phyloP scores from a whole-genome alignment of 352 stramenopile species.

The Phytopythium sindhum region DNA sequence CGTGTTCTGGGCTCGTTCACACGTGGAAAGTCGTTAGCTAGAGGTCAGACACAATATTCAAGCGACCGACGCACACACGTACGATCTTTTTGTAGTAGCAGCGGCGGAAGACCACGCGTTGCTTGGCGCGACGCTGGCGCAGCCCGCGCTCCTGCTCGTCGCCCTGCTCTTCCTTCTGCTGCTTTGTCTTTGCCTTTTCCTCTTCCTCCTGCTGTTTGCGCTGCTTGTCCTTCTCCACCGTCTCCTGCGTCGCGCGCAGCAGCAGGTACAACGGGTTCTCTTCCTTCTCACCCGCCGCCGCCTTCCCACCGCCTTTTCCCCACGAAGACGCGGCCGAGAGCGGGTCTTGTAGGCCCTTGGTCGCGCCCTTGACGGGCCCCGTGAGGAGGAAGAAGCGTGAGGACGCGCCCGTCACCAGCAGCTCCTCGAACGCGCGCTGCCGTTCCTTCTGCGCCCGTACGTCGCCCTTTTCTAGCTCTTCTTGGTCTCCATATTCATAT shows the following conservation, averaged over 20 bases:
- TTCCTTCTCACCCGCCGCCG: not conserved
- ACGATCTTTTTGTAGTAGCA: slow-evolving; percentile 85
- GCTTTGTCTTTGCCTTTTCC: not conserved
- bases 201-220: not conserved
- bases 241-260: slow-evolving; percentile 5
- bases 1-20: not conserved
- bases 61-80: slow-evolving; percentile 15
- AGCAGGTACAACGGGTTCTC: slow-evolving; percentile 8
- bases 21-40: not conserved
- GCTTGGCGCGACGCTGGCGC: slow-evolving; percentile 40
- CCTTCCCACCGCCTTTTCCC: not conserved
- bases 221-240: not conserved
- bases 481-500: not conserved
- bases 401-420: not conserved
- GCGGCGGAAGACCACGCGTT: slow-evolving; percentile 66
- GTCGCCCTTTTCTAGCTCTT: not conserved
- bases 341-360: not conserved
- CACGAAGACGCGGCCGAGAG: not conserved
- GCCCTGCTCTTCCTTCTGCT: not conserved
- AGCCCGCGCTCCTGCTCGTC: not conserved
- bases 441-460: not conserved
- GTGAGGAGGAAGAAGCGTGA: slow-evolving; percentile 1
- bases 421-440: slow-evolving; percentile 8
- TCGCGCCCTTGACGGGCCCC: not conserved
- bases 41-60: not conserved